Conservation (phyloP, 306 rosid genomes). For the Acmispon strigosus region DNA sequence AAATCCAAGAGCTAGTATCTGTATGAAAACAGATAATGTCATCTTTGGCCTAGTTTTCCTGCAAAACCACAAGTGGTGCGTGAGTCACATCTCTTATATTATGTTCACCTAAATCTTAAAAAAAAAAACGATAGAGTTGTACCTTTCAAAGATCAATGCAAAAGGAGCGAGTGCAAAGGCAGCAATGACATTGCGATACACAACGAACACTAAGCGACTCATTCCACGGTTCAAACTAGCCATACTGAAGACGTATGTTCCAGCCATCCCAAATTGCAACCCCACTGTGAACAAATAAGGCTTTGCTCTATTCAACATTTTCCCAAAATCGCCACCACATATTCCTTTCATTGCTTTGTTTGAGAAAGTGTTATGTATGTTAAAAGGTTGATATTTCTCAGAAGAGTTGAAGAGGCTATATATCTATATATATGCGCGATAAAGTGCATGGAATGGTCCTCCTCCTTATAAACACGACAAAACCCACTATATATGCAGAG, state of each 20-base stretch:
- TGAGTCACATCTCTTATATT: neutral
- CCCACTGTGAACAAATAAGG: conserved; percentile 55
- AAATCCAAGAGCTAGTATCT: conserved; percentile 58
- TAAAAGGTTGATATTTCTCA: neutral
- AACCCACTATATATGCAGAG: conserved; percentile 21
- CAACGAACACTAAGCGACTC: conserved; percentile 58
- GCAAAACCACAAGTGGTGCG: neutral
- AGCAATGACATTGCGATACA: conserved; percentile 58
- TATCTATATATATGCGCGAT: neutral
- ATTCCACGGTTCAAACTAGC: conserved; percentile 54
- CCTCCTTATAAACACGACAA: conserved; percentile 18
- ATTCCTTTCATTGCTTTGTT: neutral
- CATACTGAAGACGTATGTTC: conserved; percentile 50
- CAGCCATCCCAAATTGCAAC: conserved; percentile 62
- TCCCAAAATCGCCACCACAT: neutral
- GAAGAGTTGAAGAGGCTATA: neutral
- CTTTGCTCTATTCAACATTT: conserved; percentile 26
- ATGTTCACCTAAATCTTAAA: no score
- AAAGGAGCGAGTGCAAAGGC: conserved; percentile 56
- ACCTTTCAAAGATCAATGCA: conserved; percentile 60
- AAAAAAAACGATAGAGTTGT: no score
- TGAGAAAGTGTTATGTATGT: neutral
- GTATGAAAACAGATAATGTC: conserved; percentile 45
- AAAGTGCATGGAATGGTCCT: neutral
- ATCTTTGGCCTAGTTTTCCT: conserved; percentile 68